These are phyloP conservation scores for Debaryomyces udenii DNA, from an alignment of 1,139 yeast genomes.

Conservation along the genomic window DNA sequence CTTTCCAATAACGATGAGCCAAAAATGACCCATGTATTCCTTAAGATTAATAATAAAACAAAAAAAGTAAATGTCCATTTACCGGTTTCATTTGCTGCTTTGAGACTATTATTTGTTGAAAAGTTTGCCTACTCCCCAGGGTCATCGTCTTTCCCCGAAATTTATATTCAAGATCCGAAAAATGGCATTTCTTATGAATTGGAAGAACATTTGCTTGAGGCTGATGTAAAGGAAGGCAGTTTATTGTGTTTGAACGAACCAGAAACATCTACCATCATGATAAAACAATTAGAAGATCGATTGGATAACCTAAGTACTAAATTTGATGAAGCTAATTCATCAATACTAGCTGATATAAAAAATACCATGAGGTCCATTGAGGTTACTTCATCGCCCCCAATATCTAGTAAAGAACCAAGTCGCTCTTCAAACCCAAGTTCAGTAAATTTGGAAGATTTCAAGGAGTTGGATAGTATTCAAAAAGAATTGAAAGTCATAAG, in stretches of 20 bases:
- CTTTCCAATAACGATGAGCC: constrained; percentile 7
- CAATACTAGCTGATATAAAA: constrained; percentile 26
- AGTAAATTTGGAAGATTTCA: constrained; percentile 10
- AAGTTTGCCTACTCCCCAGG: constrained; percentile 86
- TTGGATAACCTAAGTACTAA: constrained; percentile 34
- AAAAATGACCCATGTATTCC: constrained; percentile 38
- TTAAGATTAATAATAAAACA: constrained; percentile 60
- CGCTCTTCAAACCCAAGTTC: constrained; percentile 4
- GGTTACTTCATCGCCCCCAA: constrained; percentile 18
- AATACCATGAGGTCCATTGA: constrained; percentile 28
- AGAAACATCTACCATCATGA: constrained; percentile 23
- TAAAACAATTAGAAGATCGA: constrained; percentile 29
- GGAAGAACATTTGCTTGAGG: constrained; percentile 62
- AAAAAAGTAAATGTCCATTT: constrained; percentile 59
- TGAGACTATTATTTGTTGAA: constrained; percentile 79
- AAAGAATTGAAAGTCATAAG: constrained; percentile 66
- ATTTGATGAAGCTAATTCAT: constrained; percentile 31
- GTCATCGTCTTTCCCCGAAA: constrained; percentile 71
- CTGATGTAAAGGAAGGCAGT: constrained; percentile 62
- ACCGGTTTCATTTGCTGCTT: constrained; percentile 62
- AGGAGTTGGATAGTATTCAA: constrained; percentile 32
- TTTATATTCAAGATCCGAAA: constrained; percentile 68
- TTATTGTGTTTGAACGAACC: constrained; percentile 58
- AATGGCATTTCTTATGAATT: constrained; percentile 73
- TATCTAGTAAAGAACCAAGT: background rate